These are phyloP conservation scores for Tilletia walkeri DNA, from an alignment of 1,284 basidiomycete genomes.

Conservation along the genomic window DNA sequence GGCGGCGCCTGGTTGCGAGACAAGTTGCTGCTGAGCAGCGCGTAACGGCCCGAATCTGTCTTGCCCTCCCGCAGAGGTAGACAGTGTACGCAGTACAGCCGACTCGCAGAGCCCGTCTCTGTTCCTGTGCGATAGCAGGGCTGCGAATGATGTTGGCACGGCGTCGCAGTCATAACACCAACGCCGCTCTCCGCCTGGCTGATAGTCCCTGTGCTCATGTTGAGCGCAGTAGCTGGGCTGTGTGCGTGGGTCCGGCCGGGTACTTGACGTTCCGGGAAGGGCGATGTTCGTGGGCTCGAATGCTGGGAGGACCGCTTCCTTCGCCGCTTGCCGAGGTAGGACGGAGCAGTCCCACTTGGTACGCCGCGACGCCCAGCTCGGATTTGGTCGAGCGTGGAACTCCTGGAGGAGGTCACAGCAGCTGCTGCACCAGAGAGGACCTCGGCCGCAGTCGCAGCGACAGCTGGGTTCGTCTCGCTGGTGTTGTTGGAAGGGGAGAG, in stretches of 20 bases:
- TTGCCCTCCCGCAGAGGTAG: background rate
- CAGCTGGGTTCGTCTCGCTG: background rate
- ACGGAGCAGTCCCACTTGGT: background rate
- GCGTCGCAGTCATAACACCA: too few relatives aligned
- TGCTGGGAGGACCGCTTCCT: constrained; percentile 1
- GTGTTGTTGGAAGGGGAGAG: background rate
- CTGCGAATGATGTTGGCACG: too few relatives aligned
- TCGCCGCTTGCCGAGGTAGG: constrained; percentile 5
- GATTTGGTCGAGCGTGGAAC: too few relatives aligned
- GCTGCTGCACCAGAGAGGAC: too few relatives aligned
- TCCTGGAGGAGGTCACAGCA: too few relatives aligned
- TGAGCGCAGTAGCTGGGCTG: background rate
- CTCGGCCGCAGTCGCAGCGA: background rate
- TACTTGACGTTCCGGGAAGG: background rate
- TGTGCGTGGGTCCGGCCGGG: background rate
- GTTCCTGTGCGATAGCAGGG: too few relatives aligned
- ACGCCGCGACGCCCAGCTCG: too few relatives aligned
- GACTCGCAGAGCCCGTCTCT: too few relatives aligned
- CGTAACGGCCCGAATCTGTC: background rate
- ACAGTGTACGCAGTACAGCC: too few relatives aligned
- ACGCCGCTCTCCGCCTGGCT: too few relatives aligned
- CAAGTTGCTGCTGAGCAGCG: background rate
- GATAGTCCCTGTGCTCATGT: background rate
- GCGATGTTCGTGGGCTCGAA: background rate
- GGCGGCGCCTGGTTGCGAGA: background rate